A percentile compares a stretch with the other conserved stretches of the same genome.
Evolutionary conservation across 225 moss, liverwort and hornwort species (phyloP).

Genomic region (Marchantia polymorpha): DNA sequence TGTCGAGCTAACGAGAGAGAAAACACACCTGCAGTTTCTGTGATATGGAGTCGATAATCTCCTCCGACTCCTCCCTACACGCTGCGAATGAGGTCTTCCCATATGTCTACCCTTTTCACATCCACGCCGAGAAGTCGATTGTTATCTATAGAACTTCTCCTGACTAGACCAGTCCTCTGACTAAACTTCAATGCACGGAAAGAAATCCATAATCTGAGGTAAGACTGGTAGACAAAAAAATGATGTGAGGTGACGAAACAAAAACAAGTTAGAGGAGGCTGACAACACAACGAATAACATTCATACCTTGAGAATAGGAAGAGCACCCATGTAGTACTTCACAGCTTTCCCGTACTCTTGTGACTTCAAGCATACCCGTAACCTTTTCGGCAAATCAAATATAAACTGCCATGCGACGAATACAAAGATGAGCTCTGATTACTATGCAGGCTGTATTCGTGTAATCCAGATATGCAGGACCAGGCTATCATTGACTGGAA

Average conservation of each 20-base stretch:
- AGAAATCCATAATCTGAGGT: too few species aligned
- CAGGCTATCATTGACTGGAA: too few species aligned
- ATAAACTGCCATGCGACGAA: slow-evolving; percentile 52
- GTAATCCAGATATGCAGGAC: too few species aligned
- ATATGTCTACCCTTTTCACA: slow-evolving; percentile 63
- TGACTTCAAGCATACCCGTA: slow-evolving; percentile 66
- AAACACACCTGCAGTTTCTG: slow-evolving; percentile 59
- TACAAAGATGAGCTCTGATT: background rate
- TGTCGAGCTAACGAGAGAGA: background rate
- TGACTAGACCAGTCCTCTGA: background rate
- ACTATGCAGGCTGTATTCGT: too few species aligned
- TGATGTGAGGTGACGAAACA: background rate
- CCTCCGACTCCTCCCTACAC: slow-evolving; percentile 82
- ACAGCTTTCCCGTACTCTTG: slow-evolving; percentile 73
- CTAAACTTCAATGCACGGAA: background rate
- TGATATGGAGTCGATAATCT: slow-evolving; percentile 59
- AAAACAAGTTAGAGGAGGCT: background rate
- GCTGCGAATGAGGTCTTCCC: slow-evolving; percentile 73
- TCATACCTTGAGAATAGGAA: slow-evolving; percentile 82
- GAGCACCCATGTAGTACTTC: slow-evolving; percentile 71
- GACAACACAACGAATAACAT: background rate
- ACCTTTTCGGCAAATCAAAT: slow-evolving; percentile 80
- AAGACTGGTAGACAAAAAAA: background rate
- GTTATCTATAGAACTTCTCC: slow-evolving; percentile 18
- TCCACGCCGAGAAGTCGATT: slow-evolving; percentile 34